phyloP scores from a whole-genome alignment of 371 early-diverging fungal genomes.

The Cokeromyces recurvatus region DNA sequence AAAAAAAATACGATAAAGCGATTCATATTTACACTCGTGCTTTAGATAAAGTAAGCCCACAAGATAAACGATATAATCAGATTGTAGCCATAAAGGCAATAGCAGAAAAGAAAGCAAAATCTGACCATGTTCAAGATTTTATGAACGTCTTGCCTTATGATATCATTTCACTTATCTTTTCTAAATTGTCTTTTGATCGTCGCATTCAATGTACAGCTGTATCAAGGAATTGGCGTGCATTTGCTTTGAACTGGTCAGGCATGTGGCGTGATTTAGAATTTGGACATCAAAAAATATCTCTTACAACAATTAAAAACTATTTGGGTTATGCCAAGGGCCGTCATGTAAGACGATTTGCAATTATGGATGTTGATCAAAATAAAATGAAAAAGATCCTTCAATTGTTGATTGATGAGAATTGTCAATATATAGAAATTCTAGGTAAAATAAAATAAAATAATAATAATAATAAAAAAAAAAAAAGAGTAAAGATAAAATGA shows the following conservation, averaged over 20 bases:
- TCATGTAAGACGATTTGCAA: constrained; percentile 20
- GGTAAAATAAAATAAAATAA: too few species aligned
- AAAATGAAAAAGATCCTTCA: constrained; percentile 16
- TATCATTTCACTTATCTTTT: constrained; percentile 26
- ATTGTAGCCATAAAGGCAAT: constrained; percentile 1
- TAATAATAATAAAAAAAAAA: too few species aligned
- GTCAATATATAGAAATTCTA: constrained; percentile 25
- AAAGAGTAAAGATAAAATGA: too few species aligned
- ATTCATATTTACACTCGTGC: constrained; percentile 20
- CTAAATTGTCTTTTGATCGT: constrained; percentile 27
- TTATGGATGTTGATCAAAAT: constrained; percentile 8
- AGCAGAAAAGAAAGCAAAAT: constrained; percentile 6
- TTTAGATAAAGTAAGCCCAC: constrained; percentile 6
- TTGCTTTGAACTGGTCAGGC: constrained; percentile 25
- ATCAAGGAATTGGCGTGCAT: constrained; percentile 26
- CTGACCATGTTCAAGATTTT: constrained; percentile 12
- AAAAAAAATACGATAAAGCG: constrained; percentile 15
- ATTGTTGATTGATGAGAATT: constrained; percentile 21
- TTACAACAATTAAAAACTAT: constrained; percentile 15
- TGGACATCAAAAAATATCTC: constrained; percentile 6
- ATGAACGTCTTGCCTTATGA: constrained; percentile 31
- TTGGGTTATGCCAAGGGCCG: constrained; percentile 21
- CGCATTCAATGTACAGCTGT: constrained; percentile 31
- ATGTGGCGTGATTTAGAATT: constrained; percentile 39
- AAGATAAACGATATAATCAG: constrained; percentile 17